Base-by-base conservation (phyloP, 371 early-diverging fungal genomes). In the Actinomortierella wolfii region DNA sequence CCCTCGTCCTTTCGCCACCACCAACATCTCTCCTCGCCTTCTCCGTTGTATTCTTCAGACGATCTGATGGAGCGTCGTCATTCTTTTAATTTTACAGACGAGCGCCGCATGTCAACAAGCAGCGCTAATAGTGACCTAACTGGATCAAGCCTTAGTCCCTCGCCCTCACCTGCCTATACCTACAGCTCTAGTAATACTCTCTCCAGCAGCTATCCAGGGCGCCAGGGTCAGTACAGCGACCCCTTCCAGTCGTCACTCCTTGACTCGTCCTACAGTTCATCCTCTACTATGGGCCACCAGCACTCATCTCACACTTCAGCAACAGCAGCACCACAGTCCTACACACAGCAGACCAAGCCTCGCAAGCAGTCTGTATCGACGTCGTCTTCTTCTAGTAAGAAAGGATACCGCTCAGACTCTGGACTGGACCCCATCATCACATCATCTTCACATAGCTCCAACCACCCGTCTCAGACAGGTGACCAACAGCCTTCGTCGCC, bases 101-200 rank as follows among this genome's bases (percentile, higher is more conserved):
- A 71, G 51, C 71, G 71, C 47, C 50, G 71, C 21, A 52, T 71
- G 65, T 71, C 71, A 8, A 55, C 65, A 5, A 61, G 71, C 47
- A 71, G 71, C 23, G 51, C 58, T 1, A 71, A 60, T 18, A 71
- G 71, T 42, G 56, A 65, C 56, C 7, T 11, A 4, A 34, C 34
- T 34, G 34, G 34, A 34, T 71, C 71, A 9, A 71, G 71, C 25
- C 57, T 61, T 44, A 71, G 71, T 29, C 62, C 71, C 17, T 65
- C 71, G n/a, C 65, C 71, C 23, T 59, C 68, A 18, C 57, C 61
- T n/a, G 43, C 39, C 8, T 71, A 65, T 45, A 54, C 71, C 2
- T 71, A 61, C 34, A 71, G 51, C 56, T 54, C 42, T 20, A 54
- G 54, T 14, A 23, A 47, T 15, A 52, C 26, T 29, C 58, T 61